Percentiles rank a stretch among this genome's conserved stretches.
phyloP scores from a whole-genome alignment of 202 grass and related monocot genomes.

The Brachypodium distachyon region DNA sequence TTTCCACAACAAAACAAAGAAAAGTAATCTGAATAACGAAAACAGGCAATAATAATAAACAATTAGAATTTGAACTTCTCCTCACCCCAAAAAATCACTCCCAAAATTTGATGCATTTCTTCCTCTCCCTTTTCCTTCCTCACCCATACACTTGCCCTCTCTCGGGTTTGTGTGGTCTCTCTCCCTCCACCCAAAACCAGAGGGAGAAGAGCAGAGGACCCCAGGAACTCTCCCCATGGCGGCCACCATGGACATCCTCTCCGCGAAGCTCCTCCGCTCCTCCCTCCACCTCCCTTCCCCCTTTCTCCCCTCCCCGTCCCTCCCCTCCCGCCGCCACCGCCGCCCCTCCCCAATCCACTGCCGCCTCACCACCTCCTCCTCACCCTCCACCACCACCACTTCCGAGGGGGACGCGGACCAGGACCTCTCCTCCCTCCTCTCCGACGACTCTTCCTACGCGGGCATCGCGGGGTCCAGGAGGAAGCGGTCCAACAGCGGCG shows the following conservation, averaged over 20 bases:
- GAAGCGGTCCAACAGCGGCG: constrained; percentile 62
- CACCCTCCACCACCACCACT: constrained; percentile 20
- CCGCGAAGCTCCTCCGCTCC: constrained; percentile 57
- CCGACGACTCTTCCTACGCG: not conserved
- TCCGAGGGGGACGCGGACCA: constrained; percentile 7
- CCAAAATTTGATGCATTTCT: not conserved
- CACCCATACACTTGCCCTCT: not conserved
- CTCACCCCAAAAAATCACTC: not conserved
- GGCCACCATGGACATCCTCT: constrained; percentile 75
- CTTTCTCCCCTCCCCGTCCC: not conserved
- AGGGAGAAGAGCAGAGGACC: not conserved
- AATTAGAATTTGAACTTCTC: not conserved
- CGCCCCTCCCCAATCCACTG: constrained; percentile 5
- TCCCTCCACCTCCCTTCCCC: constrained; percentile 31
- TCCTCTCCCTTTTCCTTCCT: not conserved
- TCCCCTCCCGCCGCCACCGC: constrained; percentile 15
- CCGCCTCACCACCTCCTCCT: constrained; percentile 32
- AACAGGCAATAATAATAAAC: not conserved
- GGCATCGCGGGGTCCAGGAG: constrained; percentile 28
- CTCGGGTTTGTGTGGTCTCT: constrained; percentile 39
- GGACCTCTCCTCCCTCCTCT: constrained; percentile 48
- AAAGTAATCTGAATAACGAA: not conserved
- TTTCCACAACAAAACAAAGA: not conserved
- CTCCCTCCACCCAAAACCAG: constrained; percentile 26
- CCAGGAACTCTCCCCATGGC: constrained; percentile 24